Percentiles rank a stretch among this genome's conserved stretches.
phyloP scores from a whole-genome alignment of 768 basidiomycete species.

The Kwoniella europaea region DNA sequence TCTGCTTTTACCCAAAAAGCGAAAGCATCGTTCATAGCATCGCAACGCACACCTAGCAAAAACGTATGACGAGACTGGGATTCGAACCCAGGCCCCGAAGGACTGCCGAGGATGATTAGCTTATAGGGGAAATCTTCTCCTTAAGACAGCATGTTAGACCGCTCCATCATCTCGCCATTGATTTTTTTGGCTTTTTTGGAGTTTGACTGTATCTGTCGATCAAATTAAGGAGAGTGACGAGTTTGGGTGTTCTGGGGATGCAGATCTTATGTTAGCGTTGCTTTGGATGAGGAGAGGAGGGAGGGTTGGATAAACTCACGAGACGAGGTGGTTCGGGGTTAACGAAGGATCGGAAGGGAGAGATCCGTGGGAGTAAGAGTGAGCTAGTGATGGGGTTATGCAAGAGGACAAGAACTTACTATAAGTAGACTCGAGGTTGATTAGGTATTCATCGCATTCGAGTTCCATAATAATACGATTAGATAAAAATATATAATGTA shows the following conservation, averaged over 20 bases:
- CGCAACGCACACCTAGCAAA: background rate
- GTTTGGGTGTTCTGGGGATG: background rate
- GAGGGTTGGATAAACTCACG: background rate
- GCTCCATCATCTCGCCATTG: constrained; percentile 22
- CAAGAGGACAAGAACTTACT: background rate
- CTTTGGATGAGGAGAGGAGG: background rate
- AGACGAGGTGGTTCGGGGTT: background rate
- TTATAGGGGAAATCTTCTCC: constrained; percentile 14
- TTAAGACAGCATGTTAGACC: constrained; percentile 31
- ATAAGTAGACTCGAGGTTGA: no score
- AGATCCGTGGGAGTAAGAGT: background rate
- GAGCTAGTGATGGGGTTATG: background rate
- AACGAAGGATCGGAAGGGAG: background rate
- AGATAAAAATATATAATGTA: no score
- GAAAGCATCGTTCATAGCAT: background rate
- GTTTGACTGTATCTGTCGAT: no score
- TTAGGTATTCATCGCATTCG: no score
- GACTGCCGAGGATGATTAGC: constrained; percentile 26
- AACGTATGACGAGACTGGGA: constrained; percentile 22
- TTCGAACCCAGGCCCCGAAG: constrained; percentile 33
- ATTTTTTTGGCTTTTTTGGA: background rate
- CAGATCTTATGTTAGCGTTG: background rate
- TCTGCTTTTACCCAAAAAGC: no score
- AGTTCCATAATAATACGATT: no score
- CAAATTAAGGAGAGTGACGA: background rate